phyloP scores from a whole-genome alignment of 2,329 filamentous ascomycete genomes.

The Aspergillus flavus region DNA sequence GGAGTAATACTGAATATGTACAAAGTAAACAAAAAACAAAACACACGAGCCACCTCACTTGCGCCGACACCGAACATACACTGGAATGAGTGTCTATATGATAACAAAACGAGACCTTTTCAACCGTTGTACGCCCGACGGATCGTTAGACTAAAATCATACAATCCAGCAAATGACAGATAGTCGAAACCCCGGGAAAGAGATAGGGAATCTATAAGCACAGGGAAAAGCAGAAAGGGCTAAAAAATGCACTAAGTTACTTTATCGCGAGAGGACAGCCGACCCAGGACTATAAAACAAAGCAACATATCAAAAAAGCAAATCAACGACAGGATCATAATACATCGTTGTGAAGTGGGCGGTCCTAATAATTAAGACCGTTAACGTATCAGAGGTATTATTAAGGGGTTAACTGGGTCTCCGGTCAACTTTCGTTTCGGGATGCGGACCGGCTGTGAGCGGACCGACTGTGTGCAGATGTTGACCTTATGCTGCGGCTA shows the following conservation, averaged over 20 bases:
- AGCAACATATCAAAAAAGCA: background rate
- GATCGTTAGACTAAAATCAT: background rate
- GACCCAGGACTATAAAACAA: background rate
- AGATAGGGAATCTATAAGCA: background rate
- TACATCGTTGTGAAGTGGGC: constrained; percentile 1
- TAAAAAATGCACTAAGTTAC: background rate
- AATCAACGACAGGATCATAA: constrained; percentile 1
- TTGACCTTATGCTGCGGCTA: constrained; percentile 38
- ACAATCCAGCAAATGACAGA: background rate
- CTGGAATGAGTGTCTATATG: constrained; percentile 6
- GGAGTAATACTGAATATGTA: background rate
- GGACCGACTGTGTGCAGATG: constrained; percentile 41
- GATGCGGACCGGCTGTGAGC: constrained; percentile 31
- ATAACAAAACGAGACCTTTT: background rate
- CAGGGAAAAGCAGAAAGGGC: background rate
- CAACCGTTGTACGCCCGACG: background rate
- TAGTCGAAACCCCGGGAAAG: background rate
- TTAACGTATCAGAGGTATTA: constrained; percentile 3
- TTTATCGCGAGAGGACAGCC: background rate
- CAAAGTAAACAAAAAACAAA: background rate
- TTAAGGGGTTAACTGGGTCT: background rate
- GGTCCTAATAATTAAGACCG: background rate
- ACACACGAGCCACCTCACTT: background rate
- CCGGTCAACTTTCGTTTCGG: background rate
- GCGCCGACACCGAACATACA: constrained; percentile 5